Evolutionary conservation across 2,329 filamentous ascomycete species (phyloP), one percentile per base, ranked within the genome.

Genomic region (Elsinoe batatas): DNA sequence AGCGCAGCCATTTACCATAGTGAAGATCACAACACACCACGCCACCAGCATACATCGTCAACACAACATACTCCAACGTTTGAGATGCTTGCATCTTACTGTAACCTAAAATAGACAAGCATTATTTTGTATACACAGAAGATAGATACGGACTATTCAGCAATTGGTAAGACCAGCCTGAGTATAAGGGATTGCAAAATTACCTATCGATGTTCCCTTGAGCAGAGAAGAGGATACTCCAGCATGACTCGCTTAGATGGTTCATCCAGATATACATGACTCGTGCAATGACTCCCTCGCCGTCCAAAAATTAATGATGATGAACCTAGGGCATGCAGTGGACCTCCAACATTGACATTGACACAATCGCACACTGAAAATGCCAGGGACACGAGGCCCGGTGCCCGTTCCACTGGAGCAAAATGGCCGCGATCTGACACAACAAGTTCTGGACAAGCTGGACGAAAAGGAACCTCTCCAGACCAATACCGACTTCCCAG

Each of bases 371-470:
- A 40, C 35, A 26, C 20, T 44, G 38, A 69, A 58, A 54, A 75
- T 75, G 73, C 68, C 71, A 58, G 72, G 72, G 65, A 69, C 68
- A 60, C 71, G 74, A 59, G 74, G 74, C 61, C 72, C 74, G 36
- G 74, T 76, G 59, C 74, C 74, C 43, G 71, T 76, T 43, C 71
- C 69, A 36, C 49, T 65, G 43, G 58, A 69, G 53, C 64, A 68
- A 53, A 68, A 69, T 59, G 65, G 63, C 30, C 68, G 67, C 60
- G 73, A 77, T 65, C 78, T 94, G 61, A 82, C 86, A 56, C 84
- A 90, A 76, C 84, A 91, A 70, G 83, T 96, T 61, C 81, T 95
- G 61, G 87, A 94, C 64, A 79, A 90, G 18, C 71, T 77, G 59
- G 71, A 72, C 60, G 65, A 66, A 26, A 71, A 73, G 59, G 60